Conservation (phyloP, 495 filamentous ascomycete species). For the Staphylotrichum tortipilum region DNA sequence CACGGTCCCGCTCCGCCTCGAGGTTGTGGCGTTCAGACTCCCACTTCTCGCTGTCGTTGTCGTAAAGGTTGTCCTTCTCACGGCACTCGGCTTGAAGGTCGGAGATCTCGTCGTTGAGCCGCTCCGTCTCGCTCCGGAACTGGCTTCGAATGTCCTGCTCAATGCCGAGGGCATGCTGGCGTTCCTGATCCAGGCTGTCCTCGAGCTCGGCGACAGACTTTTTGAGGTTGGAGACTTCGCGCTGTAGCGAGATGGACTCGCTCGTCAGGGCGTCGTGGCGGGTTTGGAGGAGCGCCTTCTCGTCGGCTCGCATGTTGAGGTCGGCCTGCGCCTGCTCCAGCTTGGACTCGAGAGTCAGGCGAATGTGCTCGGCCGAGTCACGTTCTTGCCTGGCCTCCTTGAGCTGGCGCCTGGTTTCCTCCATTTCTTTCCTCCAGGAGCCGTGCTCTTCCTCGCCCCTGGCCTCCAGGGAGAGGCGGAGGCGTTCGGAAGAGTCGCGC, state of each 20-base stretch:
- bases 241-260: constrained; percentile 59
- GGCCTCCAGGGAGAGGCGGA: constrained; percentile 34
- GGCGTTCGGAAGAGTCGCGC: constrained; percentile 30
- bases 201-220: constrained; percentile 51
- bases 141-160: constrained; percentile 49
- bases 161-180: constrained; percentile 48
- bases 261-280: constrained; percentile 60
- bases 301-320: constrained; percentile 48
- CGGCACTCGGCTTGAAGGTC: constrained; percentile 62
- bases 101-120: constrained; percentile 55
- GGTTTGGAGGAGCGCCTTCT: constrained; percentile 61
- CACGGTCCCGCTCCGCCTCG: constrained; percentile 55
- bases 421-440: constrained; percentile 29
- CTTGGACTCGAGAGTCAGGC: constrained; percentile 47
- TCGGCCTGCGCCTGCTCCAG: constrained; percentile 51
- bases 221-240: constrained; percentile 50
- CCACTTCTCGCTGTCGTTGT: constrained; percentile 64
- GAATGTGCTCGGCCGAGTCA: constrained; percentile 54
- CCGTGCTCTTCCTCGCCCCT: constrained; percentile 49
- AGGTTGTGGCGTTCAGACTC: constrained; percentile 55
- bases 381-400: constrained; percentile 54
- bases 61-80: constrained; percentile 62
- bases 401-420: constrained; percentile 47
- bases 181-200: constrained; percentile 50
- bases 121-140: constrained; percentile 55